Evolutionary conservation across 371 early-diverging fungal genomes (phyloP), one percentile per base, ranked within the genome.

Genomic region (Mucor circinelloides): DNA sequence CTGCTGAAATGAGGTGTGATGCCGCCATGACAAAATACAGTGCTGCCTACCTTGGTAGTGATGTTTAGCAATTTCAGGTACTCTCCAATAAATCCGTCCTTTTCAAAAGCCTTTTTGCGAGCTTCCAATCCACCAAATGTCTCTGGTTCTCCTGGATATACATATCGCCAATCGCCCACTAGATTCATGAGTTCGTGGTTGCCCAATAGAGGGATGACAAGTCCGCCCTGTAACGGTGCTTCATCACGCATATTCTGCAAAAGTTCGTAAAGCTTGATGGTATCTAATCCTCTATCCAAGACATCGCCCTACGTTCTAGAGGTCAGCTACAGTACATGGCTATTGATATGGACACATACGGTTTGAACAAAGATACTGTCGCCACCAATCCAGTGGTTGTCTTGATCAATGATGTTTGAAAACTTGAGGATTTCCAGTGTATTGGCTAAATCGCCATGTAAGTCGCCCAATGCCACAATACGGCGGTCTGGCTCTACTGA

Each of bases 151-250:
- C 82, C 86, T 0, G 74, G 67, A 36, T 85, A 79, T 1, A 94
- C 94, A 70, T 93, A 93, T n/a, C 92, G 83, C 77, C 83, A 84
- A 65, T 92, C 92, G 2, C 84, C 85, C 23, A 80, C 65, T 7
- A 90, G 69, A 68, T 94, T 94, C 93, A 93, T 93, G 17, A 93
- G 78, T 75, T 92, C 92, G 62, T 91, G 92, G 70, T 90, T 92
- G 13, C 87, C 87, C 13, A 88, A 64, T n/a, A 87, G 31, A 8
- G 79, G 75, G 32, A 90, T 80, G 1, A 90, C 90, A 25, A 78
- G 69, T 4, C 91, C 90, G 21, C 92, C 91, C 1, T 73, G 79
- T 15, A 60, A 64, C 6, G 64, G 64, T 5, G 93, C 92, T 61
- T 93, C 90, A 4, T 75, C 67, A 46, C 81, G 75, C 27, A 93